phyloP scores from a whole-genome alignment of 1,139 yeast species.

The Blastobotrys illinoisensis region DNA sequence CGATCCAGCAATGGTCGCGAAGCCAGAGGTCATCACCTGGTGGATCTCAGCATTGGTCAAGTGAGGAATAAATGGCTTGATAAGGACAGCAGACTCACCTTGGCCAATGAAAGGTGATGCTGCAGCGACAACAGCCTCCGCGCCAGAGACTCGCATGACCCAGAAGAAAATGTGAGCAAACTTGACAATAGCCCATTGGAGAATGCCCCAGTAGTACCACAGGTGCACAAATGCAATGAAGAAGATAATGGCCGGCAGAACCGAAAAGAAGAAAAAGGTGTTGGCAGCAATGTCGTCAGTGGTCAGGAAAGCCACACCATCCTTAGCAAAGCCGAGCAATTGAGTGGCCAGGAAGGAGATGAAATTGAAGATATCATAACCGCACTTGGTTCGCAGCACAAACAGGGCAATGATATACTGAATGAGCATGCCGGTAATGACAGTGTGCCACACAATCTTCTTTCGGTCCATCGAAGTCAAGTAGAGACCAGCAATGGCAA shows the following conservation, averaged over 20 bases:
- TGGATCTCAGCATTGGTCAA: constrained; percentile 60
- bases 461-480: constrained; percentile 45
- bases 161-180: constrained; percentile 58
- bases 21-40: constrained; percentile 62
- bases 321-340: constrained; percentile 55
- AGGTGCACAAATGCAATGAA: constrained; percentile 61
- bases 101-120: constrained; percentile 68
- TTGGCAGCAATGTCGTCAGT: constrained; percentile 37
- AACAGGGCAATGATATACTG: constrained; percentile 59
- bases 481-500: constrained; percentile 45
- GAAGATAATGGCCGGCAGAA: constrained; percentile 58
- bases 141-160: constrained; percentile 58
- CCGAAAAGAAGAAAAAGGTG: constrained; percentile 53
- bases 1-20: constrained; percentile 63
- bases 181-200: constrained; percentile 59
- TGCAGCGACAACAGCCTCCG: constrained; percentile 64
- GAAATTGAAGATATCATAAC: constrained; percentile 60
- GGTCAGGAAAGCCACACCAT: constrained; percentile 60
- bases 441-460: constrained; percentile 55
- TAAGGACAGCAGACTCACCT: constrained; percentile 61
- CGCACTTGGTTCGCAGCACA: constrained; percentile 55
- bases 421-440: constrained; percentile 56
- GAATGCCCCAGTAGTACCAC: constrained; percentile 54
- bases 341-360: constrained; percentile 56
- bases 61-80: constrained; percentile 57